Conservation (phyloP, 2,329 filamentous ascomycete species). For the Apiospora saccharicola region DNA sequence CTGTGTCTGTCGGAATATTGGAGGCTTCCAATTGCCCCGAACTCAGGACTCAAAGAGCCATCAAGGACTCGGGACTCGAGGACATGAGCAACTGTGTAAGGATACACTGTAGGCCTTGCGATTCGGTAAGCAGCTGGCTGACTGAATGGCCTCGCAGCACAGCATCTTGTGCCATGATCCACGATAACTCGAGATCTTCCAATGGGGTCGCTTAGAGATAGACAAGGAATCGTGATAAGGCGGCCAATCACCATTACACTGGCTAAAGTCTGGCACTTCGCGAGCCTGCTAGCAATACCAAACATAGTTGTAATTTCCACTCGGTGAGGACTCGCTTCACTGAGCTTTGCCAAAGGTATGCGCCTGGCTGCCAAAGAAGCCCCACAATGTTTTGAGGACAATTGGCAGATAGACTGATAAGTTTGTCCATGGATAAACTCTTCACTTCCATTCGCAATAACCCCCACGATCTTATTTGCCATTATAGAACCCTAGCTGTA, state of each 20-base stretch:
- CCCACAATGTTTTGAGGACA: background rate
- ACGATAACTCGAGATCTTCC: background rate
- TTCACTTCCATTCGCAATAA: no score
- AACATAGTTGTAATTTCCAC: background rate
- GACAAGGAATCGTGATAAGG: background rate
- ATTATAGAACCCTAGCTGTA: no score
- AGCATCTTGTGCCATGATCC: background rate
- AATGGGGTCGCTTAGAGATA: background rate
- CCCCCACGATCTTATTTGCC: no score
- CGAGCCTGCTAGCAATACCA: background rate
- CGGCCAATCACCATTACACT: background rate
- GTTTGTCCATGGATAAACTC: no score
- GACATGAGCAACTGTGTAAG: background rate
- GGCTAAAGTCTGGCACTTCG: background rate
- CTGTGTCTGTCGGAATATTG: no score
- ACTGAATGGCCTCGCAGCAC: background rate
- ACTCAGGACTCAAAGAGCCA: background rate
- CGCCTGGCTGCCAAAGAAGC: background rate
- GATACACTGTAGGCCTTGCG: background rate
- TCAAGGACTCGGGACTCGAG: background rate
- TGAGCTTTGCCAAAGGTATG: background rate
- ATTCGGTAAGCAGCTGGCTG: background rate
- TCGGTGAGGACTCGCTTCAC: background rate
- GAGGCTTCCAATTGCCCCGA: no score
- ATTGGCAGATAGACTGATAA: no score